Base-by-base conservation (phyloP, 306 rosid genomes). In the Medicago lupulina region DNA sequence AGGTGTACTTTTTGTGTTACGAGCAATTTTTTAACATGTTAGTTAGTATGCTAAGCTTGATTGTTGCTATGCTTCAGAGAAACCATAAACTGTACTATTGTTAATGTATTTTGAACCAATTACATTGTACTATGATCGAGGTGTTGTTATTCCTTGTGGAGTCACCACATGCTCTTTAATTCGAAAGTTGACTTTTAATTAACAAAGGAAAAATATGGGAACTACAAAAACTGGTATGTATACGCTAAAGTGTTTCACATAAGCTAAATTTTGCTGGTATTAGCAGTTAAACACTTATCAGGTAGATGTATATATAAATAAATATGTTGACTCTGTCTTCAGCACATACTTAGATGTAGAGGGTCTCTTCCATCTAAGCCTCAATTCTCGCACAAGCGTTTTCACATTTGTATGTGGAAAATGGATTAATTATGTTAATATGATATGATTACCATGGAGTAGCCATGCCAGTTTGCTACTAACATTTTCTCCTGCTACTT, bases 121-220 rank as follows among this genome's bases (percentile, higher is more conserved):
- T 21, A 63, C 44, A 8, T 39, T 80, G 68, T 36, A 53, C 25
- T 61, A 15, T 76, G 51, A 61, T 74, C 78, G 73, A 83, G 25
- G 61, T 54, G 70, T 75, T 54, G 70, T 75, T 64, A 74, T 57
- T 80, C 80, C 36, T 61, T 39, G 65, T 34, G 76, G 54, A 74
- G 70, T 71, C 38, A 71, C 86, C 23, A 79, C 85, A 73, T 76
- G 84, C 84, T 25, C 75, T 71, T 83, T 23, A 75, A 88, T 81
- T 80, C 31, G 43, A 40, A 78, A 76, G 89, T 87, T 91, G 91
- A 85, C 93, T 84, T 75, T 0, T 76, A 15, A 58, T 43, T 65
- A 51, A 70, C 31, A 16, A 71, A 63, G 61, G 67, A 82, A 85
- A 73, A 77, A 62, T 71, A 83, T 81, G 81, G 82, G 81, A 73